Percentiles rank a stretch among this genome's conserved stretches.
Conservation (phyloP, 1,284 basidiomycete species). For the Sphagnurus paluster region DNA sequence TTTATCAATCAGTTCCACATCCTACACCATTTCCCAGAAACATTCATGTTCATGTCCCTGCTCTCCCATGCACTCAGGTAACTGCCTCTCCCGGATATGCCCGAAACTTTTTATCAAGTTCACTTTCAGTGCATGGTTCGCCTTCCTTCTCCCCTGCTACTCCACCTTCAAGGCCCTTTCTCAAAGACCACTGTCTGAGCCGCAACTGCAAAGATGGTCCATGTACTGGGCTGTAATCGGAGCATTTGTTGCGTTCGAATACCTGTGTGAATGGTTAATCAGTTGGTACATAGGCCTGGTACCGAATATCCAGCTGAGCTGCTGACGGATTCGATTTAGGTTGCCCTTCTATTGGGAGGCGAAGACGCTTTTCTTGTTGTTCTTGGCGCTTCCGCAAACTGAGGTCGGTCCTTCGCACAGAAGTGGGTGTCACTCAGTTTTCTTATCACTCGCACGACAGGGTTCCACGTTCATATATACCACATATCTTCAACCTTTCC, state of each 20-base stretch:
- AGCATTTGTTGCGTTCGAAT: slow-evolving; percentile 64
- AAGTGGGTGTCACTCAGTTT: not conserved
- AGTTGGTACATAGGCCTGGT: slow-evolving; percentile 55
- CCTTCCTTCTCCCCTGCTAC: slow-evolving; percentile 62
- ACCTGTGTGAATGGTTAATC: slow-evolving; percentile 65
- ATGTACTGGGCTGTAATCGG: slow-evolving; percentile 65
- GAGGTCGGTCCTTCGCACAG: slow-evolving; percentile 46
- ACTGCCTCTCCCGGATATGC: not conserved
- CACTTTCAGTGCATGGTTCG: slow-evolving; percentile 64
- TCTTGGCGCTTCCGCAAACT: slow-evolving; percentile 72
- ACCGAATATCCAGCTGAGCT: slow-evolving; percentile 9
- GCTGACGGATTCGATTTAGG: slow-evolving; percentile 42
- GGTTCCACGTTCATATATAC: slow-evolving; percentile 75
- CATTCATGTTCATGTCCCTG: slow-evolving; percentile 46
- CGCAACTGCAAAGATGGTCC: slow-evolving; percentile 57
- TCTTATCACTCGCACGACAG: slow-evolving; percentile 34
- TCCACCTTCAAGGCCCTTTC: slow-evolving; percentile 68
- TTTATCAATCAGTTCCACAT: not conserved
- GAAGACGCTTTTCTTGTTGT: slow-evolving; percentile 72
- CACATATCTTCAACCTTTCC: slow-evolving; percentile 66
- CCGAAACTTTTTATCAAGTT: slow-evolving; percentile 1
- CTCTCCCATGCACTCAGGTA: slow-evolving; percentile 44
- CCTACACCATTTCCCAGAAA: not conserved
- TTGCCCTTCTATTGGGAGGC: slow-evolving; percentile 80
- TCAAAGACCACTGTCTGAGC: slow-evolving; percentile 54